Conservation (phyloP, 169 alveolate species). For the Cardiosporidium cionae region DNA sequence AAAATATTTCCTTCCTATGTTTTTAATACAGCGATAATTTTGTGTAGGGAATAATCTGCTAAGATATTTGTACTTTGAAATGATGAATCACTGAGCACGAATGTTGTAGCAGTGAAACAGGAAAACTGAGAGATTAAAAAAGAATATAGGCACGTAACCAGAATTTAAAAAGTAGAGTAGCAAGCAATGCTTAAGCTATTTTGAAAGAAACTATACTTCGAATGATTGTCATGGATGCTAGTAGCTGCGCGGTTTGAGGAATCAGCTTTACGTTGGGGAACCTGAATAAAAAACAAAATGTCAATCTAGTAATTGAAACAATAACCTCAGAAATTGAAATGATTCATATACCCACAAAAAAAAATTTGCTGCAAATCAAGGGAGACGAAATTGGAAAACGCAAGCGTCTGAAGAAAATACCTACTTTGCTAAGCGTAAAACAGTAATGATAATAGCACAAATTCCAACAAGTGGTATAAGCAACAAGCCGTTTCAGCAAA, state of each 20-base stretch:
- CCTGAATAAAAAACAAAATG: not conserved
- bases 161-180: not conserved
- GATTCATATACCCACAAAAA: too few species aligned
- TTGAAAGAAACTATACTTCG: constrained; percentile 14
- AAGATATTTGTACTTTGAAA: not conserved
- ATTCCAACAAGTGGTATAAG: too few species aligned
- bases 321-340: too few species aligned
- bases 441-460: too few species aligned
- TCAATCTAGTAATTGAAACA: too few species aligned
- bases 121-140: not conserved
- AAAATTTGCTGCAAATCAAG: too few species aligned
- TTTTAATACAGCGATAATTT: not conserved
- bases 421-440: too few species aligned
- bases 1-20: too few species aligned
- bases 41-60: not conserved
- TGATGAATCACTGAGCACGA: not conserved
- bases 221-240: constrained; percentile 37
- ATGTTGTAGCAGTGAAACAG: not conserved
- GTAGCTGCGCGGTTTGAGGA: constrained; percentile 32
- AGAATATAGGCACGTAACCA: not conserved
- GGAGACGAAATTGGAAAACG: too few species aligned
- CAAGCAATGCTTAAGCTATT: not conserved
- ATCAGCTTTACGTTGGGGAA: constrained; percentile 22
- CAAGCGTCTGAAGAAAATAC: too few species aligned
- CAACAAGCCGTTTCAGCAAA: too few species aligned